A percentile compares a stretch with the other conserved stretches of the same genome.
These are phyloP conservation scores for Helminthosporium solani DNA, from an alignment of 2,329 filamentous ascomycete genomes.

Conservation along the genomic window DNA sequence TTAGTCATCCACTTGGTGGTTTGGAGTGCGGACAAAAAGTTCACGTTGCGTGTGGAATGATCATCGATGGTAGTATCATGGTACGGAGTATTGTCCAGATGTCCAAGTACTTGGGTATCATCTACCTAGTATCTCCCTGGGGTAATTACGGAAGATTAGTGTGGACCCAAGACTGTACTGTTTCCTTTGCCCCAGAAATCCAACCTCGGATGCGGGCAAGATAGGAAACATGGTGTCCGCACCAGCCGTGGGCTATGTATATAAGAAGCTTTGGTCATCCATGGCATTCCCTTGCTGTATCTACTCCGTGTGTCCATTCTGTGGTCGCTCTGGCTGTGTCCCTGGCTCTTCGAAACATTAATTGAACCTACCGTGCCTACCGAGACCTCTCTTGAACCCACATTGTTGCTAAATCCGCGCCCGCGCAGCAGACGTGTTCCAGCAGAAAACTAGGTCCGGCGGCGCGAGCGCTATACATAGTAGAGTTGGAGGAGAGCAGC, in stretches of 20 bases:
- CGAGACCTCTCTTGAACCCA: not conserved
- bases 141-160: too few species aligned
- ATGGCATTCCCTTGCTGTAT: too few species aligned
- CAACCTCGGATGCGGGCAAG: not conserved
- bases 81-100: too few species aligned
- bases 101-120: too few species aligned
- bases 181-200: not conserved
- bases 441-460: not conserved
- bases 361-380: not conserved
- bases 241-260: not conserved
- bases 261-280: not conserved
- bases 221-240: not conserved
- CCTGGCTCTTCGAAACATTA: not conserved
- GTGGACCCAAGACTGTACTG: not conserved
- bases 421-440: not conserved
- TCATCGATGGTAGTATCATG: too few species aligned
- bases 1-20: constrained; percentile 8
- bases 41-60: too few species aligned
- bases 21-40: too few species aligned
- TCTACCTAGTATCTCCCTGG: too few species aligned
- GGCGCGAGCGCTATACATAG: too few species aligned
- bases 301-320: too few species aligned
- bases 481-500: too few species aligned
- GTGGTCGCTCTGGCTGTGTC: not conserved
- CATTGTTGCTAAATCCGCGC: constrained; percentile 7